Evolutionary conservation across 345 rosid species (phyloP), one percentile per base, ranked within the genome.

Genomic region (Hypericum perforatum): DNA sequence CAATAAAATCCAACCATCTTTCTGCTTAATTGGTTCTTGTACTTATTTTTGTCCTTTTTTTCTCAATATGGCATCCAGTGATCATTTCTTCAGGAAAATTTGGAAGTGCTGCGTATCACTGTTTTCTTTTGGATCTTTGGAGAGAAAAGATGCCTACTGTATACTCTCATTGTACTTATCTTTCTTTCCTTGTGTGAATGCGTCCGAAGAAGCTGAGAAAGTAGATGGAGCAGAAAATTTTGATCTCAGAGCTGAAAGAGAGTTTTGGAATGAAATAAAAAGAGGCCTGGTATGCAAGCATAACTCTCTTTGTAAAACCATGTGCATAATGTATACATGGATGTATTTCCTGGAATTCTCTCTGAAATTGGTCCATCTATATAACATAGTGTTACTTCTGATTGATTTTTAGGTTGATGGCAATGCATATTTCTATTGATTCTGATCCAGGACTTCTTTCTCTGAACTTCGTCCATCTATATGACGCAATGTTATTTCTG

Each of bases 111-210:
- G 98, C 79, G 70, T 67, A 73, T 78, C 58, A 59, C 70, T 91
- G 63, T 85, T 91, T 74, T 76, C 79, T 44, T 82, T 66, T 57
- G 95, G 96, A 50, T 57, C 80, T 37, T 60, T 79, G 55, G 98
- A 91, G 80, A 82, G 95, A 76, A 81, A 95, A 67, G 95, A 91
- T 82, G 90, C 92, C 45, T 85, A 85, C 64, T 49, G 68, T 49
- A 60, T 79, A 16, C 95, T 91, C 62, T 85, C 95, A 49, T 48
- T 91, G 49, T 78, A 70, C 57, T 57, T 85, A 61, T 79, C 92
- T 56, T 75, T 64, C 70, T 65, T 69, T 61, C 65, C 76, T 53
- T 65, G 53, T 60, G 50, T 49, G 14, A 76, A 65, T 10, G 70
- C 43, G 70, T 48, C 49, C 39, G 72, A 56, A 52, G 68, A 62